A percentile compares a stretch with the other conserved stretches of the same genome.
These are phyloP conservation scores for Bruguiera sexangula DNA, from an alignment of 345 rosid species.

Conservation along the genomic window DNA sequence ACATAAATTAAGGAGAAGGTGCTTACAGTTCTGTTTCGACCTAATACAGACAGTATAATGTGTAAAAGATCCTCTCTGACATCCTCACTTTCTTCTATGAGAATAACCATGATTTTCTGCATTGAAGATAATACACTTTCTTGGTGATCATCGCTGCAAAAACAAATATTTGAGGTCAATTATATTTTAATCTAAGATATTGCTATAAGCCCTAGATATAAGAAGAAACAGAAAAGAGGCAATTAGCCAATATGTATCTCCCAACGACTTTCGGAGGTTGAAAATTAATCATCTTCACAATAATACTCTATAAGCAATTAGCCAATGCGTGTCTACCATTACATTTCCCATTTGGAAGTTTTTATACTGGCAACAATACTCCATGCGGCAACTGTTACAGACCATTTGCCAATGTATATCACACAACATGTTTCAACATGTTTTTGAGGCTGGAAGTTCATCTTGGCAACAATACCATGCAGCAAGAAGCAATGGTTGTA, in stretches of 20 bases:
- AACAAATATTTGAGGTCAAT: constrained; percentile 13
- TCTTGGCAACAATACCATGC: too few relatives aligned
- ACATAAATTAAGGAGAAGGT: constrained; percentile 15
- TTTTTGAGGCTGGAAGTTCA: too few relatives aligned
- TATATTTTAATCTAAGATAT: neutral
- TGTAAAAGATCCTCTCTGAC: constrained; percentile 71
- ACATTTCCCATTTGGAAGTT: too few relatives aligned
- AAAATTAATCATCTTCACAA: neutral
- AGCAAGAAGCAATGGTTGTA: too few relatives aligned
- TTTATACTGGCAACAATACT: too few relatives aligned
- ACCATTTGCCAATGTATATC: too few relatives aligned
- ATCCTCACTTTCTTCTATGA: constrained; percentile 94
- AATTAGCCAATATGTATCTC: neutral
- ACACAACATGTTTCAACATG: too few relatives aligned
- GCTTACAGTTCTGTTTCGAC: constrained; percentile 71
- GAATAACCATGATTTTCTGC: constrained; percentile 81
- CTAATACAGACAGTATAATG: constrained; percentile 65
- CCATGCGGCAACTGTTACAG: too few relatives aligned
- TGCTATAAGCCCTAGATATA: neutral
- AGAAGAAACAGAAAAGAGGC: neutral
- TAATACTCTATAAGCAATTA: too few relatives aligned
- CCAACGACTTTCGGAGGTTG: neutral
- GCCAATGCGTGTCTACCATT: too few relatives aligned
- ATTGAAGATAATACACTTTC: constrained; percentile 80
- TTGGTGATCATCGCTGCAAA: constrained; percentile 90